Evolutionary conservation across 2,329 filamentous ascomycete genomes (phyloP), one percentile per base, ranked within the genome.

Genomic region (Alternaria gaisen): DNA sequence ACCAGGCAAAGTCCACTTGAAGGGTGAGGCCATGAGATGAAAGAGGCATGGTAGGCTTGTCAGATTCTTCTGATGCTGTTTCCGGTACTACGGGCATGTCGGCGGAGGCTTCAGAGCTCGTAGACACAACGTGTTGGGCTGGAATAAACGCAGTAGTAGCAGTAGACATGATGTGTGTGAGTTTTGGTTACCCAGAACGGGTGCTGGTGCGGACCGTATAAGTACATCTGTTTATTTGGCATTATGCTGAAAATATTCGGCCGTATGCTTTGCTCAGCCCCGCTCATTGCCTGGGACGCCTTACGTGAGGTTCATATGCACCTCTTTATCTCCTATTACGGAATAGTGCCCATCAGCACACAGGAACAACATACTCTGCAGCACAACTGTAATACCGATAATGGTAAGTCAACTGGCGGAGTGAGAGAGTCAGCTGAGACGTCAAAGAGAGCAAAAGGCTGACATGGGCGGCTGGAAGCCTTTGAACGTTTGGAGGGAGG

Each of bases 1-100:
- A 60, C 68, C 68, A 71, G 2, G 59, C 50, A 32, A 68, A 71
- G 44, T 66, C 61, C 4, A 71, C 63, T 53, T 64, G 60, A 20
- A 71, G 67, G 3, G 46, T 58, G 3, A 64, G 58, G 20, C 66
- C 61, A 20, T 48, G 12, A 43, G 46, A 1, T 28, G 55, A 36
- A 1, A 24, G 46, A 24, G 46, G 46, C 18, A 20, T 6, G 14
- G 22, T 18, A 28, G 54, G 34, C n/a, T 32, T 41, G 2, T 18
- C 7, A 16, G 14, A 26, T 22, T 47, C 32, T 32, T 28, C 7
- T 4, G 11, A 30, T 12, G 9, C 14, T 26, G 18, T 16, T 41
- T 56, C 20, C 30, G 28, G n/a, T 41, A 26, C 14, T 9, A 3
- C 3, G 1, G 44, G 40, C 16, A 24, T 50, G 34, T 48, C 18